Evolutionary conservation across 1,139 yeast genomes (phyloP), one percentile per base, ranked within the genome.

Genomic region (Blastobotrys illinoisensis): DNA sequence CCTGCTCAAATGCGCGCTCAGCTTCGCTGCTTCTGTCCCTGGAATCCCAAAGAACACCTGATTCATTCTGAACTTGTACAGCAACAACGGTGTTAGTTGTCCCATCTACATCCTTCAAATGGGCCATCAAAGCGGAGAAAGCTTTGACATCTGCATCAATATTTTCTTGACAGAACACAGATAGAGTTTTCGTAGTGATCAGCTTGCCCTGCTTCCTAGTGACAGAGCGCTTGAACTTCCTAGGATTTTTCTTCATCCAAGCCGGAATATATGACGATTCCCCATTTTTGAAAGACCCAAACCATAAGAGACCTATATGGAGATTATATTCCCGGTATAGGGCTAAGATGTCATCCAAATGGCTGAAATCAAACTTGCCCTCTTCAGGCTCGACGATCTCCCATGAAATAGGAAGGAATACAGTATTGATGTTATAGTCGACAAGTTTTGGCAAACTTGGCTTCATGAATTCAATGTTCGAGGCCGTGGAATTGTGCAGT

Each of bases 211-310:
- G 49, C 44, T 51, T 49, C 14, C 32, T 53, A n/a, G 23, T 20
- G 13, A 53, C 50, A 6, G 52, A 47, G 45, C 52, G 24, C 16
- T 18, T 18, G 11, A 43, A 43, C 11, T 23, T 3, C 23, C 18
- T 43, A 3, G 58, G 55, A 48, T 57, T 55, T 18, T 28, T 57
- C 40, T 55, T 58, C 21, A 58, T 44, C 60, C 60, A 58, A 11
- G 21, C 46, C 7, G 60, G 60, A 9, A 50, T 49, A 43, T 57
- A 58, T 14, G 57, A 32, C 5, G 60, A 58, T 45, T 51, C 55
- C 3, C 60, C 60, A 19, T 58, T 56, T 24, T 58, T 58, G 46
- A 58, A 58, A 5, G 60, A 52, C 26, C 60, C 60, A 43, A 58
- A 58, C 60, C 60, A 58, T 32, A 32, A n/a, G 40, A 32, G 40